A percentile compares a stretch with the other conserved stretches of the same genome.
Evolutionary conservation across 2,329 filamentous ascomycete species (phyloP).

Genomic region (Colletotrichum echinochloae): DNA sequence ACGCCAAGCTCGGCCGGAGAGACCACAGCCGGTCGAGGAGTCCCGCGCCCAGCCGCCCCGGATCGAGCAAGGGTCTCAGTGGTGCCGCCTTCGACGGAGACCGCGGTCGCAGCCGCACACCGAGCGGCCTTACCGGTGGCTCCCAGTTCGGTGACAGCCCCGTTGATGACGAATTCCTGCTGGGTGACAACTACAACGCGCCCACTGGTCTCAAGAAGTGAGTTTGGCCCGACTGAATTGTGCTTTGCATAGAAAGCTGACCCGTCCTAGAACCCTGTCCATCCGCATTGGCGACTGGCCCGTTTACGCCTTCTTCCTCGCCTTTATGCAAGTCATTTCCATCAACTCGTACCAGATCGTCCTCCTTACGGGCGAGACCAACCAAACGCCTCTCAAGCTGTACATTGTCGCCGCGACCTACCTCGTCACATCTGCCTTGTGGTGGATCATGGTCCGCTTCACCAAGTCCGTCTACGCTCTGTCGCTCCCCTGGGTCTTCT

Average conservation of each 20-base stretch:
- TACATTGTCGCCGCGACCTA: conserved; percentile 72
- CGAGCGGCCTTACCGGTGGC: conserved; percentile 48
- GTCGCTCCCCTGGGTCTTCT: conserved; percentile 72
- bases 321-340: conserved; percentile 72
- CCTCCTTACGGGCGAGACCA: conserved; percentile 72
- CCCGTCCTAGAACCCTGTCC: conserved; percentile 52
- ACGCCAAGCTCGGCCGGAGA: conserved; percentile 66
- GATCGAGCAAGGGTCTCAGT: conserved; percentile 41
- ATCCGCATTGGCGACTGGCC: conserved; percentile 73
- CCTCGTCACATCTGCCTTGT: conserved; percentile 66
- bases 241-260: neutral
- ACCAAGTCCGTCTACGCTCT: conserved; percentile 68
- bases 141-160: conserved; percentile 35
- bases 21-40: conserved; percentile 52
- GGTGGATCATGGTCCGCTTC: conserved; percentile 72
- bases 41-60: conserved; percentile 42
- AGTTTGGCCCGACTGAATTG: conserved; percentile 49
- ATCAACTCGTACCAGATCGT: conserved; percentile 77
- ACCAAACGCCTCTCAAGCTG: conserved; percentile 68
- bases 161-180: conserved; percentile 60
- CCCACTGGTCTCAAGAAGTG: conserved; percentile 67
- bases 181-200: conserved; percentile 67
- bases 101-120: conserved; percentile 43
- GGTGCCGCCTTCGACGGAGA: conserved; percentile 42
- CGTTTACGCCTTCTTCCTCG: conserved; percentile 70